phyloP scores from a whole-genome alignment of 306 rosid genomes.

The Vachellia pachyceras region DNA sequence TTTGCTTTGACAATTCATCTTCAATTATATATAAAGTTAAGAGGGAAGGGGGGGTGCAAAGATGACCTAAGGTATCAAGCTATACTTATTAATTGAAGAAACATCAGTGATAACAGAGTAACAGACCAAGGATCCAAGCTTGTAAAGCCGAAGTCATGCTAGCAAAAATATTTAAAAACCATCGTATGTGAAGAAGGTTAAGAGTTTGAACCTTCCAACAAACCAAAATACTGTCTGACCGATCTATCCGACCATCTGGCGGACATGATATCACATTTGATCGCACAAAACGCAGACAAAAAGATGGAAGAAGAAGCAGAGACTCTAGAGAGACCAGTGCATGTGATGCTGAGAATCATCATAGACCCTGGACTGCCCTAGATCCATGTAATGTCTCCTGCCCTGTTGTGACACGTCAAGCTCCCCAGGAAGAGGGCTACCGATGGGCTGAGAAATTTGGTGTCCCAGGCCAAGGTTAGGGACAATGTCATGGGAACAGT shows the following conservation, averaged over 20 bases:
- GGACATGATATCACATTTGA: neutral
- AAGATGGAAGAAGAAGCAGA: neutral
- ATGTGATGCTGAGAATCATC: conserved; percentile 46
- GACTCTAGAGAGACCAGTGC: conserved; percentile 74
- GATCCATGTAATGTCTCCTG: conserved; percentile 79
- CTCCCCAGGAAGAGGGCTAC: conserved; percentile 55
- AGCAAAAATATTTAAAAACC: neutral
- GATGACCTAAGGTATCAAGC: no score
- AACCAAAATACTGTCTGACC: neutral
- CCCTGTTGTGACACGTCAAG: conserved; percentile 58
- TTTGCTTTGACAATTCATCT: no score
- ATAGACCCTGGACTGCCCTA: conserved; percentile 56
- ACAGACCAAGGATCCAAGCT: neutral
- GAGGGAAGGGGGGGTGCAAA: no score
- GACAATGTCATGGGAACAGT: conserved; percentile 53
- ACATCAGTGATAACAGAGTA: neutral
- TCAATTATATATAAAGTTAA: no score
- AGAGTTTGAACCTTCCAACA: neutral
- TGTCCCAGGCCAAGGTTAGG: conserved; percentile 73
- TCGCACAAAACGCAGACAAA: neutral
- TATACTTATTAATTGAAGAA: neutral
- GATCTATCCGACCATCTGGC: neutral
- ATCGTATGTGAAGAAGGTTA: neutral
- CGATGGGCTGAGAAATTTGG: conserved; percentile 59
- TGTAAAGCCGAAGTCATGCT: neutral